These are phyloP conservation scores for Friedmanniomyces simplex DNA, from an alignment of 495 filamentous ascomycete genomes.

Conservation along the genomic window DNA sequence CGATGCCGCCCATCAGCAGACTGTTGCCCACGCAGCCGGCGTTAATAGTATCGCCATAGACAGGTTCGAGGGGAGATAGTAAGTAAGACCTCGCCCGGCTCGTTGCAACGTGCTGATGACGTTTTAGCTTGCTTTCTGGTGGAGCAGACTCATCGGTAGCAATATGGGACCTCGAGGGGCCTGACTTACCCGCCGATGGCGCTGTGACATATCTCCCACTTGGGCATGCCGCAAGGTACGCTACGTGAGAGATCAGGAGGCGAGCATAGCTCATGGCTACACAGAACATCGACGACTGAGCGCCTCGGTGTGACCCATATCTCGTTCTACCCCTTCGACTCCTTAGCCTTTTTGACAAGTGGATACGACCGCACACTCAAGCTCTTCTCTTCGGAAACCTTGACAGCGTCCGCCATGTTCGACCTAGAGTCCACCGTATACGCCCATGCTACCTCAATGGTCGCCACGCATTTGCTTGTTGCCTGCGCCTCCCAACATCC, in stretches of 20 bases:
- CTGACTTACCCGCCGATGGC: slow-evolving; percentile 28
- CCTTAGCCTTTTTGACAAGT: slow-evolving; percentile 65
- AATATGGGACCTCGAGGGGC: slow-evolving; percentile 68
- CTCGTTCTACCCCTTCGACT: slow-evolving; percentile 81
- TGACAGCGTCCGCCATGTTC: slow-evolving; percentile 54
- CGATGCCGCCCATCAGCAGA: neutral
- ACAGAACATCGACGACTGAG: slow-evolving; percentile 11
- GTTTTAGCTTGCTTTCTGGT: slow-evolving; percentile 62
- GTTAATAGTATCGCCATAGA: slow-evolving; percentile 69
- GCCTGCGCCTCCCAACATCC: slow-evolving; percentile 77
- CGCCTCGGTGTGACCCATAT: slow-evolving; percentile 74
- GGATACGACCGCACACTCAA: slow-evolving; percentile 80
- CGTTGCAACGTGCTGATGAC: slow-evolving; percentile 4
- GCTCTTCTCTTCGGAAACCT: slow-evolving; percentile 57
- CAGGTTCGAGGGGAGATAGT: slow-evolving; percentile 67
- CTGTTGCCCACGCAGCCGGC: slow-evolving; percentile 58
- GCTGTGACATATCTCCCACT: slow-evolving; percentile 38
- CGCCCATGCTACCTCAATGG: slow-evolving; percentile 64
- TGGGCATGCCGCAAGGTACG: slow-evolving; percentile 35
- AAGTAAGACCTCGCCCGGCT: slow-evolving; percentile 24
- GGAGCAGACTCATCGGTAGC: slow-evolving; percentile 68
- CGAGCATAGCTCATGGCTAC: too few relatives aligned
- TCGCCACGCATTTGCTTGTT: slow-evolving; percentile 60
- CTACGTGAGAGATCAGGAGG: slow-evolving; percentile 9
- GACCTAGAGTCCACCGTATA: slow-evolving; percentile 61